Base-by-base conservation (phyloP, 805 yeast species). In the Osmozyma mogii region DNA sequence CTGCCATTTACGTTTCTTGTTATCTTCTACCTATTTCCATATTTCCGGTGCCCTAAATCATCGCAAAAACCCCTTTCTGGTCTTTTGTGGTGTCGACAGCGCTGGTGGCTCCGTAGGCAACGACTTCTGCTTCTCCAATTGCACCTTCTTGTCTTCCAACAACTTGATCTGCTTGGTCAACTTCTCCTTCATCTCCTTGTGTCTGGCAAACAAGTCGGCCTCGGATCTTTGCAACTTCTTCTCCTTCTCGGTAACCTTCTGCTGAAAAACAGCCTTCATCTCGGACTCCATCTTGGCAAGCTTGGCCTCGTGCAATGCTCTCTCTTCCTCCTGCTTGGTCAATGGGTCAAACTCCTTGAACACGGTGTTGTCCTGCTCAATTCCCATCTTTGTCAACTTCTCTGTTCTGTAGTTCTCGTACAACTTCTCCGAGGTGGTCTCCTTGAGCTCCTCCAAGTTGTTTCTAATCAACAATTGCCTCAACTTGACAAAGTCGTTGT, bases 161-260 rank as follows among this genome's bases (percentile, higher is more conserved):
- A 87, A 75, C 52, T 80, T 81, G 43, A 89, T 75, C 61, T 89
- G 96, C 56, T 82, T 82, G 41, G 81, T 68, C 54, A 92, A 72
- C 61, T 84, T 85, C 52, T 89, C 96, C 61, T 89, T 89, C 89
- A 89, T 88, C 58, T 92, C 97, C 60, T 85, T 84, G 61, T 92
- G 98, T 58, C 94, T 80, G 23, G 92, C 74, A 56, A 89, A 89
- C 52, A 92, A 72, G 59, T 92, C 99, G 34, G 94, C 92, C 65
- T 92, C 98, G 27, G 95, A 84, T 62, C 84, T 84, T 65, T 88
- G 95, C 52, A 92, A 73, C 65, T 89, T 89, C 72, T 87, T 84
- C 61, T 92, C 99, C 76, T 92, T 94, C 61, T 88, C 96, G 35
- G 81, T 67, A 18, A 92, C 98, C 66, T 92, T 92, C 52, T 84